A percentile compares a stretch with the other conserved stretches of the same genome.
These are phyloP conservation scores for Pelargonium australe DNA, from an alignment of 441 rosid species.

Conservation along the genomic window DNA sequence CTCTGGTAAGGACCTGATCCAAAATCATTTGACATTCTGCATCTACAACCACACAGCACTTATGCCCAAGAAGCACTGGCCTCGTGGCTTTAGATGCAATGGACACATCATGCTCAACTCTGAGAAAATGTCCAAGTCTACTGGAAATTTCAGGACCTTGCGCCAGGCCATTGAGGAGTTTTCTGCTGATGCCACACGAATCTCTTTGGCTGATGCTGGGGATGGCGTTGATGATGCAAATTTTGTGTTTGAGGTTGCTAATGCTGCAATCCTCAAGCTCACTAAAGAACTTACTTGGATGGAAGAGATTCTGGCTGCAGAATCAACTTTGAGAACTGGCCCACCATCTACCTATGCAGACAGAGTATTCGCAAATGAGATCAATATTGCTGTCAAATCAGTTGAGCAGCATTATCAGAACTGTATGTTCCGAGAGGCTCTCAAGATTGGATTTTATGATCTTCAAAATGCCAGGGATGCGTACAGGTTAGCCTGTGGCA, in stretches of 20 bases:
- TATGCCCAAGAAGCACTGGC: conserved; percentile 75
- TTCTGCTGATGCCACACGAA: conserved; percentile 88
- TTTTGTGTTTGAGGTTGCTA: conserved; percentile 80
- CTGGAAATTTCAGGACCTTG: conserved; percentile 86
- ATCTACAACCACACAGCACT: conserved; percentile 85
- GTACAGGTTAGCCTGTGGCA: conserved; percentile 78
- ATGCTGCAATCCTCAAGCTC: conserved; percentile 76
- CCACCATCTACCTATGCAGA: conserved; percentile 75
- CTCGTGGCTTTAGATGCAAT: conserved; percentile 85
- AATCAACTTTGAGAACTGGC: conserved; percentile 63
- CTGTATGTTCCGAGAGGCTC: conserved; percentile 85
- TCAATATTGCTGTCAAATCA: conserved; percentile 63
- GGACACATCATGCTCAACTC: conserved; percentile 92
- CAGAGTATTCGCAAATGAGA: conserved; percentile 74
- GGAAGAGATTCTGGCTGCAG: conserved; percentile 62
- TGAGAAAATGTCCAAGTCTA: conserved; percentile 94
- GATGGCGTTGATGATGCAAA: conserved; percentile 97
- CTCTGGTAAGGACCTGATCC: conserved; percentile 94
- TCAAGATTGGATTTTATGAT: conserved; percentile 85
- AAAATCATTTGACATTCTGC: conserved; percentile 83
- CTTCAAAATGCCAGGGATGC: conserved; percentile 92
- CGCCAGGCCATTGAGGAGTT: conserved; percentile 75
- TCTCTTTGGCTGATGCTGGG: conserved; percentile 90
- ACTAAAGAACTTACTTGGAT: conserved; percentile 90
- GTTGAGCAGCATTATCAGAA: conserved; percentile 60